Evolutionary conservation across 163 green algal genomes (phyloP).

Genomic region (Chloromonas sp.): DNA sequence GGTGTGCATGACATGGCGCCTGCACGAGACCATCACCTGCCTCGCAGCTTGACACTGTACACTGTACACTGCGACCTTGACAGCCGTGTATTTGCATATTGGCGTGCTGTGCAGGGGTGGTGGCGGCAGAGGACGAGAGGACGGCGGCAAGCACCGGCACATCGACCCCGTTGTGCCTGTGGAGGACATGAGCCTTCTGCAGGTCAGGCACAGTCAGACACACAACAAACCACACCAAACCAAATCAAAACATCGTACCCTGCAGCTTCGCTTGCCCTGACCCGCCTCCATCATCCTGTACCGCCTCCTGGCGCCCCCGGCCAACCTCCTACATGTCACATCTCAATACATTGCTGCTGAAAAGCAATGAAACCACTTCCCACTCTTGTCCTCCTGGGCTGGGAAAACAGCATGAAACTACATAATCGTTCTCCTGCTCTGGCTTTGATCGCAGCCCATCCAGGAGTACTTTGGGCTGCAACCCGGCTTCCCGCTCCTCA

Average conservation of each 20-base stretch:
- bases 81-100: not conserved
- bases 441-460: conserved; percentile 18
- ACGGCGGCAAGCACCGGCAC: conserved; percentile 22
- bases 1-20: not conserved
- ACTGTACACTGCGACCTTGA: not conserved
- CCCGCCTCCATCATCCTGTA: not conserved
- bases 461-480: conserved; percentile 71
- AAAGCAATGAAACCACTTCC: too few species aligned
- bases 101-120: conserved; percentile 13
- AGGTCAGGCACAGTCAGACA: conserved; percentile 4
- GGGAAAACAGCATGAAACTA: too few species aligned
- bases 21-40: not conserved
- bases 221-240: too few species aligned
- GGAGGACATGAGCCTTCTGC: conserved; percentile 47
- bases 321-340: not conserved
- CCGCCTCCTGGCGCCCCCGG: not conserved
- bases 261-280: not conserved
- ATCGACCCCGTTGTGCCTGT: conserved; percentile 76
- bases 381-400: too few species aligned
- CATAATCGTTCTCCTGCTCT: too few species aligned
- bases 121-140: conserved; percentile 21
- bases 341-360: not conserved
- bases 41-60: not conserved
- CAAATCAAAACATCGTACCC: too few species aligned
- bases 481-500: conserved; percentile 17